Evolutionary conservation across 2,329 filamentous ascomycete genomes (phyloP).

Genomic region (Thyridium curvatum): DNA sequence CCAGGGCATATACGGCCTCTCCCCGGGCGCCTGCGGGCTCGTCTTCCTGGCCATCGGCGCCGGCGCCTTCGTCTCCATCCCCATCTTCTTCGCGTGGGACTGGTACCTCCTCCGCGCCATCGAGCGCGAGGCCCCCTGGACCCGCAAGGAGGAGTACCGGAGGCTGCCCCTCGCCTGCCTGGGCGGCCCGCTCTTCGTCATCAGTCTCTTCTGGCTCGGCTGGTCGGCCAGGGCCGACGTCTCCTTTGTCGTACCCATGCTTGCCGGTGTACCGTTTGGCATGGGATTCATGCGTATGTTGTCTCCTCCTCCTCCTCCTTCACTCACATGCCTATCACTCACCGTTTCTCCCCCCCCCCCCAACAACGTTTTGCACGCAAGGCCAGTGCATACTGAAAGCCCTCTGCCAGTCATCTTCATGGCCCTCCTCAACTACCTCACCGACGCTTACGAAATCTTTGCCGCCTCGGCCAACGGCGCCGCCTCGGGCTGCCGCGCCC

Average conservation of each 20-base stretch:
- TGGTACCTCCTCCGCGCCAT: slow-evolving; percentile 47
- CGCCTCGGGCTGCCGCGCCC: slow-evolving; percentile 38
- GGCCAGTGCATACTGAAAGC: too few relatives aligned
- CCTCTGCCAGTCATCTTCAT: slow-evolving; percentile 54
- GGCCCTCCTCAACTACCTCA: slow-evolving; percentile 36
- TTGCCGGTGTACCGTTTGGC: slow-evolving; percentile 57
- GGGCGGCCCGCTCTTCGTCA: slow-evolving; percentile 57
- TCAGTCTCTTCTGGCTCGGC: slow-evolving; percentile 56
- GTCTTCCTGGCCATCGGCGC: slow-evolving; percentile 63
- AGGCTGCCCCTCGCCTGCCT: slow-evolving; percentile 66
- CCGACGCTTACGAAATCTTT: slow-evolving; percentile 60
- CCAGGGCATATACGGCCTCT: slow-evolving; percentile 54
- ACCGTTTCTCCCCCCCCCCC: background rate
- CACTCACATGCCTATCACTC: too few relatives aligned
- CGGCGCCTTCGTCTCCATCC: slow-evolving; percentile 52
- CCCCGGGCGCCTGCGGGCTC: slow-evolving; percentile 57
- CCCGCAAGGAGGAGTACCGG: slow-evolving; percentile 56
- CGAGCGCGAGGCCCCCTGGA: slow-evolving; percentile 46
- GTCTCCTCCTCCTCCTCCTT: background rate
- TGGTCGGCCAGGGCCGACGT: slow-evolving; percentile 45
- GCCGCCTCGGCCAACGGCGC: slow-evolving; percentile 51
- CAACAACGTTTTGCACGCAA: too few relatives aligned
- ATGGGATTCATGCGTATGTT: slow-evolving; percentile 46
- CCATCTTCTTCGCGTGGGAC: slow-evolving; percentile 63
- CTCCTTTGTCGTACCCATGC: slow-evolving; percentile 48